A percentile compares a stretch with the other conserved stretches of the same genome.
Evolutionary conservation across 176 grass and related monocot genomes (phyloP).

Genomic region (Themeda triandra): DNA sequence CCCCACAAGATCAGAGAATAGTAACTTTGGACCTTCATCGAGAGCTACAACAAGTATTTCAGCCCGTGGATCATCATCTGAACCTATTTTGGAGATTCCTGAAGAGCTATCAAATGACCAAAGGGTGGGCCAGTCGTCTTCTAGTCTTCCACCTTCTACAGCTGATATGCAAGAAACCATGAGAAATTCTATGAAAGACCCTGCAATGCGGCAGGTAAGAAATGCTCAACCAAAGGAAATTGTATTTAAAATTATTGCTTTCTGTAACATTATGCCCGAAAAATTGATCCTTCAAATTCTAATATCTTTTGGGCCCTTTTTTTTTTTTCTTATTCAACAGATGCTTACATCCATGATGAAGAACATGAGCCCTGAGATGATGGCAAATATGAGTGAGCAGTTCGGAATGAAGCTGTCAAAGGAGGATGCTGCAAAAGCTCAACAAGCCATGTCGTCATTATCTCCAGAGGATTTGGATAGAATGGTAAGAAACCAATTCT

Average conservation of each 20-base stretch:
- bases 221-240: constrained; percentile 14
- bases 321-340: constrained; percentile 41
- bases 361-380: constrained; percentile 96
- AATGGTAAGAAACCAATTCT: constrained; percentile 60
- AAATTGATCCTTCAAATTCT: constrained; percentile 8
- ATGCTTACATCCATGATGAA: constrained; percentile 96
- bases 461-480: constrained; percentile 89
- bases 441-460: constrained; percentile 80
- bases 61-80: constrained; percentile 19
- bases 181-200: constrained; percentile 86
- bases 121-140: constrained; percentile 49
- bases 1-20: constrained; percentile 25
- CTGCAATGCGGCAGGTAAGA: constrained; percentile 87
- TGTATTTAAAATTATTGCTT: constrained; percentile 1
- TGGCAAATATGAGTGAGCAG: constrained; percentile 90
- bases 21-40: constrained; percentile 34
- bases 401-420: constrained; percentile 95
- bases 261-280: not conserved
- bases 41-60: constrained; percentile 20
- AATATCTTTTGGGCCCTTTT: constrained; percentile 3
- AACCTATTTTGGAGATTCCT: constrained; percentile 11
- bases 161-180: constrained; percentile 75
- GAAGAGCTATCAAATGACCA: constrained; percentile 29
- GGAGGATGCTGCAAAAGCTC: constrained; percentile 87
- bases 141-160: constrained; percentile 38